Conservation (phyloP, 1,139 yeast species). For the Kluyveromyces marxianus region DNA sequence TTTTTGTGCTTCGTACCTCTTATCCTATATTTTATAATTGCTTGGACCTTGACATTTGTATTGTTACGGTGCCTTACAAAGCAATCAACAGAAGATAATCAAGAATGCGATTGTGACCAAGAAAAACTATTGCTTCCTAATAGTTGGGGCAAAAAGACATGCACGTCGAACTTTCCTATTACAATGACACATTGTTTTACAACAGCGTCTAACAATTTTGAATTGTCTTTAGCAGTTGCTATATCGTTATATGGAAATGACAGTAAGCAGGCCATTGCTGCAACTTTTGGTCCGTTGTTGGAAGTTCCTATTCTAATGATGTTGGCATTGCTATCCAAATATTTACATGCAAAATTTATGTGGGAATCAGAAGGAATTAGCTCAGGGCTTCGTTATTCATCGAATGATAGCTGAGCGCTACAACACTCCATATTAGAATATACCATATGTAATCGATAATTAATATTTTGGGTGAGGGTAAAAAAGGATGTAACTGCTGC, state of each 20-base stretch:
- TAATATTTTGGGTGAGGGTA: too few species aligned
- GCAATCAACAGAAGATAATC: conserved; percentile 1
- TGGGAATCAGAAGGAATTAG: conserved; percentile 4
- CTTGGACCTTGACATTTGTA: conserved; percentile 43
- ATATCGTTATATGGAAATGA: conserved; percentile 47
- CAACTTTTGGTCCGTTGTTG: conserved; percentile 52
- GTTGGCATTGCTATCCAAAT: conserved; percentile 38
- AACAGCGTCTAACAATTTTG: conserved; percentile 52
- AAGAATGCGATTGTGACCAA: conserved; percentile 37
- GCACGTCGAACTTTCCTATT: conserved; percentile 38
- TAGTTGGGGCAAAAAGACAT: conserved; percentile 24
- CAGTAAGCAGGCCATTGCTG: conserved; percentile 49
- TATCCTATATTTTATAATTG: conserved; percentile 40
- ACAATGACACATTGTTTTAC: conserved; percentile 49
- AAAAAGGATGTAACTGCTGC: too few species aligned
- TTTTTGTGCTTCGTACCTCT: conserved; percentile 48
- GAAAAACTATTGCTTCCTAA: conserved; percentile 8
- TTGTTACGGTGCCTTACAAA: conserved; percentile 32
- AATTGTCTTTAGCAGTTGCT: conserved; percentile 48
- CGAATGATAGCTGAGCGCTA: too few species aligned
- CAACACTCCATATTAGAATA: too few species aligned
- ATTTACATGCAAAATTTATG: conserved; percentile 20
- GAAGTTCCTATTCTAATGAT: conserved; percentile 47
- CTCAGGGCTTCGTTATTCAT: too few species aligned
- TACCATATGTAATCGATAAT: too few species aligned